A percentile compares a stretch with the other conserved stretches of the same genome.
Evolutionary conservation across 2,329 filamentous ascomycete genomes (phyloP).

Genomic region (Aspergillus tamarii): DNA sequence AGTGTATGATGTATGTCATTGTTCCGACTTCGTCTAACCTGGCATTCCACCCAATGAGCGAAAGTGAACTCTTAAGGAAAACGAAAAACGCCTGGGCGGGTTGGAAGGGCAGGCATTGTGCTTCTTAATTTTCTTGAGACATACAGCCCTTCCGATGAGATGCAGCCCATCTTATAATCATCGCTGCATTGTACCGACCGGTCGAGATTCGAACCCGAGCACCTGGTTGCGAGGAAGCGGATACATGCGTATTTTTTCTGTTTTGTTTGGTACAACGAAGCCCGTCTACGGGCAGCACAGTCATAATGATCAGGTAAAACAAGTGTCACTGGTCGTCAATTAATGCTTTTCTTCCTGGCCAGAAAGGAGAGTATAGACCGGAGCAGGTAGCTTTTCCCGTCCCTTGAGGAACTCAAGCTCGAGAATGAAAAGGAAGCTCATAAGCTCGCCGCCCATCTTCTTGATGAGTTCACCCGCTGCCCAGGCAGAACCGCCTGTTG

Average conservation of each 20-base stretch:
- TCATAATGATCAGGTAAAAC: background rate
- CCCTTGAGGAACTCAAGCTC: conserved; percentile 94
- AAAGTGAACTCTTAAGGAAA: background rate
- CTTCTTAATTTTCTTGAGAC: background rate
- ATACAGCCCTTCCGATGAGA: background rate
- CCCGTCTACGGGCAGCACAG: conserved; percentile 3
- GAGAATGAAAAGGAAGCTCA: conserved; percentile 93
- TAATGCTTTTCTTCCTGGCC: conserved; percentile 53
- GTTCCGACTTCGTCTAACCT: background rate
- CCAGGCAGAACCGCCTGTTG: conserved; percentile 80
- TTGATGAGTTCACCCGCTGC: conserved; percentile 85
- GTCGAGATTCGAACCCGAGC: background rate
- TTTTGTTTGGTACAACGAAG: conserved; percentile 9
- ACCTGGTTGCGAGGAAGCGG: background rate
- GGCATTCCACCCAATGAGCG: background rate
- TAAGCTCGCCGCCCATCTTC: conserved; percentile 80
- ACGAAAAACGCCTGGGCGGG: background rate
- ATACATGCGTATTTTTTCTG: conserved; percentile 7
- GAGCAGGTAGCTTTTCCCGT: conserved; percentile 82
- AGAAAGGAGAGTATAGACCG: conserved; percentile 79
- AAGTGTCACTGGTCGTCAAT: conserved; percentile 14
- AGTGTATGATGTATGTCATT: background rate
- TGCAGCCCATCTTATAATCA: conserved; percentile 3
- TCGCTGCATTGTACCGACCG: background rate
- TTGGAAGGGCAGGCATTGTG: background rate